Base-by-base conservation (phyloP, 768 basidiomycete species). In the Podaxis sp. region DNA sequence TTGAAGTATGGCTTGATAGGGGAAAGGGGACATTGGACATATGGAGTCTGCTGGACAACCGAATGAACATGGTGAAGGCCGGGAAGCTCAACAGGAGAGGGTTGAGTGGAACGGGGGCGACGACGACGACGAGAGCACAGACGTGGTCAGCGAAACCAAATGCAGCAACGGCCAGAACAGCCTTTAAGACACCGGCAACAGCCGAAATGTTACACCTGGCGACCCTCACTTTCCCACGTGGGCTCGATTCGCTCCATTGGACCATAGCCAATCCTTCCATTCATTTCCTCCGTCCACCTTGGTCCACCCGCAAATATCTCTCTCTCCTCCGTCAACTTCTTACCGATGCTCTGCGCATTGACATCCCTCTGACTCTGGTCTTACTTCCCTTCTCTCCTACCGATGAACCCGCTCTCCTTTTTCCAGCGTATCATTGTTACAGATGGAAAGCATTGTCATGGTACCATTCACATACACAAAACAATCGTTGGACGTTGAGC, bases 21-120 rank as follows among this genome's bases (percentile, higher is more conserved):
- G 52, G 55, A 29, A 53, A 63, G 54, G 64, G 17, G 25, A 66
- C 65, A 59, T 64, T 55, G 50, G 61, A 66, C 22, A 65, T 55
- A 17, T 69, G 70, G 19, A 69, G 70, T 61, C 69, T 68, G 63
- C 59, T 63, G 56, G 68, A 66, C 61, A 73, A 61, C 59, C 72
- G 66, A 60, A 71, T 67, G 56, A 73, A 67, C 64, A 69, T 63
- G 63, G 66, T 67, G 54, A 65, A 63, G 47, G 68, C 63, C 64
- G 69, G 71, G 55, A 64, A 61, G 51, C 66, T 67, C 47, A 72
- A 62, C 55, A 63, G 62, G 65, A 66, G 54, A 66, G 52, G 43
- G 63, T 59, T n/a, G 66, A 67, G 43, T 61, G 55, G 47, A 40
- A 56, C 57, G 43, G 70, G 59, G 36, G 65, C 52, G 9, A 33